phyloP scores from a whole-genome alignment of 2,329 filamentous ascomycete genomes.

The Arthroderma uncinatum region DNA sequence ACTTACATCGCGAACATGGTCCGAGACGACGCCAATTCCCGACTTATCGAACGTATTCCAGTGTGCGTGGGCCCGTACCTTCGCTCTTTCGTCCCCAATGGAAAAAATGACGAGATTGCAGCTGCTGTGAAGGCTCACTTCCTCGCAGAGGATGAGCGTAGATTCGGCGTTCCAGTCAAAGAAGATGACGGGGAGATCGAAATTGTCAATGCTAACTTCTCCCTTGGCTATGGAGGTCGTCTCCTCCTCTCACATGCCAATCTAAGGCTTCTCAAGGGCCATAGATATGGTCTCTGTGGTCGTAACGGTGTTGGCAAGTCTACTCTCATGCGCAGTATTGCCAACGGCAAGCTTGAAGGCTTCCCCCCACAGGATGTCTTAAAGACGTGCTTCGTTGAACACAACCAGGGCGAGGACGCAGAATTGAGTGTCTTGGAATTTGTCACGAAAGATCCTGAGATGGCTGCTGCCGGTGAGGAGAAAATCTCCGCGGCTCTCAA shows the following conservation, averaged over 20 bases:
- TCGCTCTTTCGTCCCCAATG: slow-evolving; percentile 53
- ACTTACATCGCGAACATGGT: slow-evolving; percentile 74
- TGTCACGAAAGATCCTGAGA: slow-evolving; percentile 76
- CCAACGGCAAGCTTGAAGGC: slow-evolving; percentile 88
- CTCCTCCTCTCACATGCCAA: slow-evolving; percentile 93
- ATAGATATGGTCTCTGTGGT: slow-evolving; percentile 92
- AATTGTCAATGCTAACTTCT: slow-evolving; percentile 97
- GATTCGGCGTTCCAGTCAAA: slow-evolving; percentile 70
- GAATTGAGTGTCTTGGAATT: slow-evolving; percentile 94
- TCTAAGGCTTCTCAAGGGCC: slow-evolving; percentile 83
- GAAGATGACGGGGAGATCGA: slow-evolving; percentile 87
- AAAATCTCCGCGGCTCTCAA: slow-evolving; percentile 73
- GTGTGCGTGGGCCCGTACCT: slow-evolving; percentile 64
- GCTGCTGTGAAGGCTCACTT: slow-evolving; percentile 67
- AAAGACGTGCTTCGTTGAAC: slow-evolving; percentile 94
- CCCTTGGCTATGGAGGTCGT: slow-evolving; percentile 95
- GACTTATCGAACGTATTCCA: slow-evolving; percentile 62
- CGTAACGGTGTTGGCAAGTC: slow-evolving; percentile 97
- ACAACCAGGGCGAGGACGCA: slow-evolving; percentile 97
- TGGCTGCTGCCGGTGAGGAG: slow-evolving; percentile 65
- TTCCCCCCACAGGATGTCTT: slow-evolving; percentile 89
- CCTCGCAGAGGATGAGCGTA: slow-evolving; percentile 73
- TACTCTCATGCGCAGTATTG: slow-evolving; percentile 96
- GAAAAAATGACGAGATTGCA: slow-evolving; percentile 54
- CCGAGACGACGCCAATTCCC: slow-evolving; percentile 74